These are phyloP conservation scores for Phytophthora sp. DNA, from an alignment of 352 stramenopile genomes.

Conservation along the genomic window DNA sequence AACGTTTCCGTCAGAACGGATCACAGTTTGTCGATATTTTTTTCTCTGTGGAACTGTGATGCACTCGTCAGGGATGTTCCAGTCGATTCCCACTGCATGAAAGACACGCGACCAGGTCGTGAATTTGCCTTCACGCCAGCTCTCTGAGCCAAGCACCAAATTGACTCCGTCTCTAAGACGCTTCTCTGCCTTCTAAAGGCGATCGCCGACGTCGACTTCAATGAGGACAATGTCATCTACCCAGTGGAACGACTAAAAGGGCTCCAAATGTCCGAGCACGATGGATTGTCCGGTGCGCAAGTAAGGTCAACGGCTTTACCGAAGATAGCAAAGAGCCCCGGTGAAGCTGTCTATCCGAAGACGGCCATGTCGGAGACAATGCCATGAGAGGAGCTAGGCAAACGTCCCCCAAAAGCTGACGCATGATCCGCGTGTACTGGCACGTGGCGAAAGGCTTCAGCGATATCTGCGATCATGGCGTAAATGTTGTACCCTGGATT, in stretches of 20 bases:
- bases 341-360: conserved; percentile 18
- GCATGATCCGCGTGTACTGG: conserved; percentile 4
- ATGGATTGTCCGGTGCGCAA: background rate
- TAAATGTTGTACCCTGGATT: conserved; percentile 4
- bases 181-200: conserved; percentile 5
- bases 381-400: background rate
- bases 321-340: conserved; percentile 14
- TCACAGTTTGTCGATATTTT: background rate
- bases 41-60: conserved; percentile 15
- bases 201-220: conserved; percentile 1
- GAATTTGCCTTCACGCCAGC: conserved; percentile 19
- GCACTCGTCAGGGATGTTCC: background rate
- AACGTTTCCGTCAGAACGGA: background rate
- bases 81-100: conserved; percentile 14
- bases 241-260: background rate
- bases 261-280: background rate
- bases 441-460: conserved; percentile 14
- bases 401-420: conserved; percentile 7
- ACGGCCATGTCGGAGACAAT: conserved; percentile 10
- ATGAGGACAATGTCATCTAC: conserved; percentile 6
- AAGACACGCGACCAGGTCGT: conserved; percentile 13
- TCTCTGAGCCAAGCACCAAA: conserved; percentile 6
- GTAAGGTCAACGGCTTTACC: conserved; percentile 13
- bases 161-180: conserved; percentile 15
- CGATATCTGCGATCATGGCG: conserved; percentile 19